Percentiles rank a stretch among this genome's conserved stretches.
Evolutionary conservation across 176 grass and related monocot species (phyloP).

Genomic region (Eremochloa ophiuroides): DNA sequence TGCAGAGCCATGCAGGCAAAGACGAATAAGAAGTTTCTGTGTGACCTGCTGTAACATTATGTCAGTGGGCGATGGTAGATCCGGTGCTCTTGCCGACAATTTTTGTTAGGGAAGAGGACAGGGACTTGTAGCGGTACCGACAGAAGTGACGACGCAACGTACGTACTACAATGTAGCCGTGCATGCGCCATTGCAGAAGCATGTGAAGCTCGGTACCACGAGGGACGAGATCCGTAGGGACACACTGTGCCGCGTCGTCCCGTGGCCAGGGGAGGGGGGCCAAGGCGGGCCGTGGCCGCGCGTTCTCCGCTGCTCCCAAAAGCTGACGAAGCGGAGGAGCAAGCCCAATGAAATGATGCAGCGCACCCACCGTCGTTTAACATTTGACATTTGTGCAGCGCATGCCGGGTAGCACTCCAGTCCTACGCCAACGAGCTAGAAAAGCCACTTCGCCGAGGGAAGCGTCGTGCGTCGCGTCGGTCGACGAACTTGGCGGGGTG

Average conservation of each 20-base stretch:
- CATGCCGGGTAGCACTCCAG: not conserved
- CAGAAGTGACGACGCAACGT: not conserved
- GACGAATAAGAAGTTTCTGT: not conserved
- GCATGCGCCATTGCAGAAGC: not conserved
- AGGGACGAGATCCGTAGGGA: conserved; percentile 1
- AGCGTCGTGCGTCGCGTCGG: not conserved
- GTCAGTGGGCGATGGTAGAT: not conserved
- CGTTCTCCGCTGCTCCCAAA: not conserved
- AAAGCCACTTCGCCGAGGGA: not conserved
- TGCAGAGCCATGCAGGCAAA: not conserved
- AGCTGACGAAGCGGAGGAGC: not conserved
- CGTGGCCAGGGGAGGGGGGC: not conserved
- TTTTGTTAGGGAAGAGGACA: not conserved
- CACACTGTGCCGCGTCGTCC: not conserved
- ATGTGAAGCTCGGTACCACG: not conserved
- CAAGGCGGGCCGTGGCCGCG: not conserved
- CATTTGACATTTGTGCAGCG: not conserved
- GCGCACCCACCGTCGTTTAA: not conserved
- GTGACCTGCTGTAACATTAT: not conserved
- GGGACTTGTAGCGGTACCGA: not conserved
- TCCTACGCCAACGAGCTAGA: not conserved
- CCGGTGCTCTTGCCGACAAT: not conserved
- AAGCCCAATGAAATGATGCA: not conserved
- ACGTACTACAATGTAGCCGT: not conserved
- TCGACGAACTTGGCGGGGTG: not conserved